phyloP scores from a whole-genome alignment of 768 basidiomycete species.

The Phaeotremella skinneri region DNA sequence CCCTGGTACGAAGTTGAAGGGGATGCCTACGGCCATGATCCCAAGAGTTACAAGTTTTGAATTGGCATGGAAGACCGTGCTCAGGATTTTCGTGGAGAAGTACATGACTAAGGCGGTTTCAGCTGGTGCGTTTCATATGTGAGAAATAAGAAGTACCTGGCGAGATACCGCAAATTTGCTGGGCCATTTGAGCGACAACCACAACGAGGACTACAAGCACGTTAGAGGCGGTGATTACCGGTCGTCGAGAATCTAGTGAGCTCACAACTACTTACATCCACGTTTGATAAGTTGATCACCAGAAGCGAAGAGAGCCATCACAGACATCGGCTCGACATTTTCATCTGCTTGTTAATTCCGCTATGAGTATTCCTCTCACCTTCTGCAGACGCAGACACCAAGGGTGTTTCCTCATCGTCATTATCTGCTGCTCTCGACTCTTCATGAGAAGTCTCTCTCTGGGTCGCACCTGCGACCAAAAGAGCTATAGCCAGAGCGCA shows the following conservation, averaged over 20 bases:
- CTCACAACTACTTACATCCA: slow-evolving; percentile 28
- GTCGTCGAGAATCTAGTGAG: no score
- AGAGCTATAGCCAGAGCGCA: slow-evolving; percentile 14
- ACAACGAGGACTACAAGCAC: slow-evolving; percentile 33
- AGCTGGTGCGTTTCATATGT: background rate
- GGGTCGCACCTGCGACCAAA: slow-evolving; percentile 7
- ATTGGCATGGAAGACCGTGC: slow-evolving; percentile 67
- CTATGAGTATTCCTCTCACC: background rate
- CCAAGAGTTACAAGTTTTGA: slow-evolving; percentile 77
- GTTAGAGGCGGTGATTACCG: no score
- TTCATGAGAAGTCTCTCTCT: background rate
- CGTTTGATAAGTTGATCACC: slow-evolving; percentile 7
- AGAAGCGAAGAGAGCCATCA: slow-evolving; percentile 17
- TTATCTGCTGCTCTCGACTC: background rate
- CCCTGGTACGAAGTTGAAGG: slow-evolving; percentile 68
- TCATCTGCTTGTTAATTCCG: background rate
- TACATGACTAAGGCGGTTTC: slow-evolving; percentile 63
- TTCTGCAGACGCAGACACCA: slow-evolving; percentile 14
- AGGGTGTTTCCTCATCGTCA: slow-evolving; percentile 18
- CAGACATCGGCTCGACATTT: slow-evolving; percentile 7
- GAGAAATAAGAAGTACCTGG: slow-evolving; percentile 18
- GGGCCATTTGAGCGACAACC: slow-evolving; percentile 21
- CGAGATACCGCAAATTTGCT: slow-evolving; percentile 35
- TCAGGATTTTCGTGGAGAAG: slow-evolving; percentile 83
- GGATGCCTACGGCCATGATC: slow-evolving; percentile 70